Evolutionary conservation across 1,284 basidiomycete genomes (phyloP), one percentile per base, ranked within the genome.

Genomic region (Heterobasidion occidentale): DNA sequence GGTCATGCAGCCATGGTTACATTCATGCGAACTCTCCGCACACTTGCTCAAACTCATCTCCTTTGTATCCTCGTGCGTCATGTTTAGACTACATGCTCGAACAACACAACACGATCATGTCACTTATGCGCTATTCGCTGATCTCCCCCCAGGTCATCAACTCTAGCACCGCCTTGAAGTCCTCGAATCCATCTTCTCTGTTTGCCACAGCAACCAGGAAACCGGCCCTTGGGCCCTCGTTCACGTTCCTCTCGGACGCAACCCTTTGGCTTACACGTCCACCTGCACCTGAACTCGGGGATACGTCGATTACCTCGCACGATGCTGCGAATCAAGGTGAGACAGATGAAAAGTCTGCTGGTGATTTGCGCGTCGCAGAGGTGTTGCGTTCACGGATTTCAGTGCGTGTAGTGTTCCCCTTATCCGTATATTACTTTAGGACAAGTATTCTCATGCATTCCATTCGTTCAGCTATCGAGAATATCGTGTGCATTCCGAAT

Each of bases 161-260:
- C 58, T 67, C 71, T 45, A 73, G 78, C 2, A 73, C 75, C 7
- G 61, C 64, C 9, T 62, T 68, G 8, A 58, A 57, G n/a, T 67
- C 68, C 19, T 60, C 61, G 15, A 77, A 77, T 57, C 66, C 73
- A 2, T 58, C 67, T 46, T 75, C 79, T 0, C 66, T 61, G 7
- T 77, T 77, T 54, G 57, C 70, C 47, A 68, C 71, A 3, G 70
- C 70, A 9, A 67, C 68, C 15, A 73, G 80, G 53, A 90, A 87
- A 65, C 88, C 88, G 1, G 84, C 86, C 0, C 71, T 91, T 15
- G 88, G 88, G 0, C 82, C 86, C 0, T 84, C 88, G 0, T 90
- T 90, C 60, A 74, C 83, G 1, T 88, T 81, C 66, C 70, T 90
- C 64, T 79, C 83, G 1, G 88, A 91, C 63, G 79, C 79, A 11